These are phyloP conservation scores for Talaromyces sp. DNA, from an alignment of 2,329 filamentous ascomycete species.

Conservation along the genomic window DNA sequence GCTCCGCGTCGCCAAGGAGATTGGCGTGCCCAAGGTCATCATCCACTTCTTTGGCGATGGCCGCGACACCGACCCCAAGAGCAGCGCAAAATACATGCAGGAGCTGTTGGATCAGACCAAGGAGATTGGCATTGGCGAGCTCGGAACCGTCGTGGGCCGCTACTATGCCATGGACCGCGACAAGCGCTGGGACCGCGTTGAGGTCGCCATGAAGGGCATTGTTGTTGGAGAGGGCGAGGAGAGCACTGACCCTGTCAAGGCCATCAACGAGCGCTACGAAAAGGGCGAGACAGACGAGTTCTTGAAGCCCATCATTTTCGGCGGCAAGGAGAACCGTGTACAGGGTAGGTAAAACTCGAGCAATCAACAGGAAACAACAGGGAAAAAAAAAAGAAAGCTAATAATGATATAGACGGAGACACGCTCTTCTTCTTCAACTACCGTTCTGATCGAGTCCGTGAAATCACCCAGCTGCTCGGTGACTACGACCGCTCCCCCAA, in stretches of 20 bases:
- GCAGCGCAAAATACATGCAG: constrained; percentile 79
- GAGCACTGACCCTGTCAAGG: constrained; percentile 75
- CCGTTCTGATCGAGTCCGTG: constrained; percentile 92
- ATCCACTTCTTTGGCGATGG: constrained; percentile 99
- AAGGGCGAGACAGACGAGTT: constrained; percentile 94
- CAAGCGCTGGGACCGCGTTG: constrained; percentile 96
- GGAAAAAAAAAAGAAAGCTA: neutral
- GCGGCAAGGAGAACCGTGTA: constrained; percentile 77
- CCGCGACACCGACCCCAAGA: constrained; percentile 96
- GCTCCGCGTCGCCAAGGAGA: constrained; percentile 82
- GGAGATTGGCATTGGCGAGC: constrained; percentile 78
- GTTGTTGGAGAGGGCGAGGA: constrained; percentile 82
- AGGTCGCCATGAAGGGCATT: constrained; percentile 82
- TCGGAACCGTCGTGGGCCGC: constrained; percentile 88
- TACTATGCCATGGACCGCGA: constrained; percentile 99
- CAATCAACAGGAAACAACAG: too few species aligned
- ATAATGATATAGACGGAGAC: constrained; percentile 62
- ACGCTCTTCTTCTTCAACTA: constrained; percentile 99
- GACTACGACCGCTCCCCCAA: constrained; percentile 85
- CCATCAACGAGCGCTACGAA: constrained; percentile 81
- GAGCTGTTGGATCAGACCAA: constrained; percentile 73
- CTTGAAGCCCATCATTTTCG: constrained; percentile 93
- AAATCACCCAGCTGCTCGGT: constrained; percentile 91
- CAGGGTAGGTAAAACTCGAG: constrained; percentile 53
- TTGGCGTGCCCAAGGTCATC: constrained; percentile 82